Base-by-base conservation (phyloP, 1,139 yeast genomes). In the Hyphopichia buzzinii region DNA sequence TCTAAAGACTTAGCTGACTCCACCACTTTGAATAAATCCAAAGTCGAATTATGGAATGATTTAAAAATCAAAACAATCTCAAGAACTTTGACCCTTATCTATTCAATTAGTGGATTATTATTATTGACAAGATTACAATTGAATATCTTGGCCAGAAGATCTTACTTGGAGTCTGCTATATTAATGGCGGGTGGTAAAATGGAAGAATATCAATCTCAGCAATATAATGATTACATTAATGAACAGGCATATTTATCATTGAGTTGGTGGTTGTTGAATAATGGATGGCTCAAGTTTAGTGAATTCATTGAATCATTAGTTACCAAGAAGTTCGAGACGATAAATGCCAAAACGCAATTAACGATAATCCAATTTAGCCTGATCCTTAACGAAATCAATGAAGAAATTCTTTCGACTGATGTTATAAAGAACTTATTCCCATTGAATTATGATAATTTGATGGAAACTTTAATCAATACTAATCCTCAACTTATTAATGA, bases 251-350 rank as follows among this genome's bases (percentile, higher is more conserved):
- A 86, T 55, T 70, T 92, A 40, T 84, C 95, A 2, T 77, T 88
- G 44, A 81, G 90, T 47, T 92, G 97, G 97, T 92, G 97, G 96
- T 63, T 92, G 35, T 69, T 92, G 39, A 89, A 92, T 58, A 77
- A 81, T 47, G 97, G 97, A 1, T 88, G 94, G 92, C 55, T 67
- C 26, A 67, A 70, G 33, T 63, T 84, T 35, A 72, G 78, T 33
- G 66, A 72, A 33, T 59, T 73, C 26, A 77, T 88, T 24, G 79
- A 79, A 50, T 57, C 60, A 1, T 67, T 77, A 4, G 94, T 90
- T 3, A 66, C 65, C 26, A 68, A 68, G 25, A 81, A 80, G 29
- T 88, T 89, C 56, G 76, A 71, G 17, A 66, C 66, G 15, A 66
- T 86, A 27, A 81, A 79, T 47, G 95, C 96, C 25, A 76, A 89